Percentiles rank a stretch among this genome's conserved stretches.
Evolutionary conservation across 192 early-diverging fungal species (phyloP).

Genomic region (Entrophospora sp.): DNA sequence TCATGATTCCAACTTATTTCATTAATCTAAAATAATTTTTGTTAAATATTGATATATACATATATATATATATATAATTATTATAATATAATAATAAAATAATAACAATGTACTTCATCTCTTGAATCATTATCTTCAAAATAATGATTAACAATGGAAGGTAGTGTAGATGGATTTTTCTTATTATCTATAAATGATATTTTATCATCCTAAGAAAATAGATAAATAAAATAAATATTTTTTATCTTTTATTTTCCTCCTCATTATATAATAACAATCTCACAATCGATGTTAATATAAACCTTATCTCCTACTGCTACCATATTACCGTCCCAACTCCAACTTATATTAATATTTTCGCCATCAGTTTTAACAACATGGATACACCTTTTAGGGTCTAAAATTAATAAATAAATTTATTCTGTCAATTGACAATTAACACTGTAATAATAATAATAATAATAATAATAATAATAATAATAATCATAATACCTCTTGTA

Average conservation of each 20-base stretch:
- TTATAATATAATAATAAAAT: background rate
- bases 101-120: background rate
- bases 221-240: background rate
- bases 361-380: constrained; percentile 56
- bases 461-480: background rate
- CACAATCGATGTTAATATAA: background rate
- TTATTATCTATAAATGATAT: constrained; percentile 72
- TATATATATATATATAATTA: background rate
- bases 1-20: constrained; percentile 75
- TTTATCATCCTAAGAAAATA: constrained; percentile 50
- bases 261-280: background rate
- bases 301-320: constrained; percentile 83
- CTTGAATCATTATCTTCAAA: background rate
- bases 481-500: constrained; percentile 46
- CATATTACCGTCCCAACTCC: constrained; percentile 67
- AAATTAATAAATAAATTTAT: background rate
- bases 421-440: too few relatives aligned
- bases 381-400: constrained; percentile 43
- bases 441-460: background rate
- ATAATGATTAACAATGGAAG: background rate
- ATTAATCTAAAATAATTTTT: constrained; percentile 37
- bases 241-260: background rate
- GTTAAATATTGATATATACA: too few relatives aligned
- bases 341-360: constrained; percentile 80
- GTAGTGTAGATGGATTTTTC: background rate